phyloP scores from a whole-genome alignment of 208 protist genomes.

The Crithidia fasciculata region DNA sequence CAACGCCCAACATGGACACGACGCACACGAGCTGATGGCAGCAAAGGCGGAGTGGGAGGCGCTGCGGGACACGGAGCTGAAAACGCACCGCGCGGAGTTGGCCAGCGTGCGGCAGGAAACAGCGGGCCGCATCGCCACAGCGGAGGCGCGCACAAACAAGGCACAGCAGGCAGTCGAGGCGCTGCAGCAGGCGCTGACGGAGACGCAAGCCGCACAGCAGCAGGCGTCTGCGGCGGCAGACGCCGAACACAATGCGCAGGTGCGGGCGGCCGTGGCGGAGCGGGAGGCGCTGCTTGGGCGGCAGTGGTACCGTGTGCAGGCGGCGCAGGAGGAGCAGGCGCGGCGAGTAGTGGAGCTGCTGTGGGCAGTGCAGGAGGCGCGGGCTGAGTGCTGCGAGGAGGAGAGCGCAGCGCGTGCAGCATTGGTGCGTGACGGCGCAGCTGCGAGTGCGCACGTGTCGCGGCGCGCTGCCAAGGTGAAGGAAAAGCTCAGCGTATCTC shows the following conservation, averaged over 20 bases:
- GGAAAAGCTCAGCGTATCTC: not conserved
- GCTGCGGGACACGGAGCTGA: constrained; percentile 12
- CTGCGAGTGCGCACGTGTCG: not conserved
- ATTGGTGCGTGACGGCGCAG: not conserved
- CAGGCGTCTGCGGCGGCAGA: not conserved
- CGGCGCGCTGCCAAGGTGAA: not conserved
- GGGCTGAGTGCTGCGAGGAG: not conserved
- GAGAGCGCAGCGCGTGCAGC: not conserved
- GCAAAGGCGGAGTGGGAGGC: constrained; percentile 6
- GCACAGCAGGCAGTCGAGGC: constrained; percentile 14
- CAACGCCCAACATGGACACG: not conserved
- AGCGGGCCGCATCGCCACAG: not conserved
- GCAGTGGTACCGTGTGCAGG: constrained; percentile 9
- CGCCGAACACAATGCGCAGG: not conserved
- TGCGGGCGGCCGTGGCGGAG: not conserved
- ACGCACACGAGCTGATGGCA: constrained; percentile 10
- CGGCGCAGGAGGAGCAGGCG: not conserved
- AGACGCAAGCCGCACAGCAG: not conserved
- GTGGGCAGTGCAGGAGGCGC: not conserved
- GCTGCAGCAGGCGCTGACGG: constrained; percentile 20
- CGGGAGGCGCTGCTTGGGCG: constrained; percentile 11
- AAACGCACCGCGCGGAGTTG: constrained; percentile 24
- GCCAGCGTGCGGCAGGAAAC: constrained; percentile 12
- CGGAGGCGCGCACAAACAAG: constrained; percentile 9
- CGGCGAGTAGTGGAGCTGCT: not conserved